Conservation (phyloP, 768 basidiomycete species). For the Rubroboletus satanas region DNA sequence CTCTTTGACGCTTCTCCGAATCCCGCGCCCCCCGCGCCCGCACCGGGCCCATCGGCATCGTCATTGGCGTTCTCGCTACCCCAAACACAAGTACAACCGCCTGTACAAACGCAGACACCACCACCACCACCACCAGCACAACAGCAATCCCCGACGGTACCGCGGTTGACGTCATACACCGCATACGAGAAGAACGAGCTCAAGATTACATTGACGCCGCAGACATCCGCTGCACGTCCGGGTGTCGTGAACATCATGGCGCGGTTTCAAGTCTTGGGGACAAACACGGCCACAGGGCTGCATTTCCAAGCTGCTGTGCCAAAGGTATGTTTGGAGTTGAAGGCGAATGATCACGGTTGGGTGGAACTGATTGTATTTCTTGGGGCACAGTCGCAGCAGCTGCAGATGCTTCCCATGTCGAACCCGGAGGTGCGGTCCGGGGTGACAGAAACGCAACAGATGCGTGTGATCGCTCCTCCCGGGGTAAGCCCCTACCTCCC, state of each 20-base stretch:
- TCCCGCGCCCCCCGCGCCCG: slow-evolving; percentile 24
- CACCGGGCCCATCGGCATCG: slow-evolving; percentile 18
- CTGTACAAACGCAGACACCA: slow-evolving; percentile 32
- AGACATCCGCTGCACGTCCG: slow-evolving; percentile 74
- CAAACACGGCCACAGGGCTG: slow-evolving; percentile 52
- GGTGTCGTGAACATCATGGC: slow-evolving; percentile 89
- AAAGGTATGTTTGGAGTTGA: slow-evolving; percentile 50
- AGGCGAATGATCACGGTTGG: neutral
- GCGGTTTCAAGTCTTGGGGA: slow-evolving; percentile 70
- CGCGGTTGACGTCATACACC: slow-evolving; percentile 66
- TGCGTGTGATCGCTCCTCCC: slow-evolving; percentile 84
- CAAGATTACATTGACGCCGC: slow-evolving; percentile 85
- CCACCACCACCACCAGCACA: slow-evolving; percentile 30
- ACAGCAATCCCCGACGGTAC: slow-evolving; percentile 33
- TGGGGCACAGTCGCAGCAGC: slow-evolving; percentile 74
- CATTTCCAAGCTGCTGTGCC: slow-evolving; percentile 98
- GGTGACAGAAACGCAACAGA: slow-evolving; percentile 86
- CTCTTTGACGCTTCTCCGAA: slow-evolving; percentile 64
- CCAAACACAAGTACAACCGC: slow-evolving; percentile 32
- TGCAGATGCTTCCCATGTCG: slow-evolving; percentile 98
- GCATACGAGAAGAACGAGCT: slow-evolving; percentile 93
- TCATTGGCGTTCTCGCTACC: slow-evolving; percentile 38
- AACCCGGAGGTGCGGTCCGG: slow-evolving; percentile 76
- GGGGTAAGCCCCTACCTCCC: slow-evolving; percentile 55
- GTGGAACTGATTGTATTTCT: neutral